These are phyloP conservation scores for Epichloe gansuensis DNA, from an alignment of 2,329 filamentous ascomycete genomes.

Conservation along the genomic window DNA sequence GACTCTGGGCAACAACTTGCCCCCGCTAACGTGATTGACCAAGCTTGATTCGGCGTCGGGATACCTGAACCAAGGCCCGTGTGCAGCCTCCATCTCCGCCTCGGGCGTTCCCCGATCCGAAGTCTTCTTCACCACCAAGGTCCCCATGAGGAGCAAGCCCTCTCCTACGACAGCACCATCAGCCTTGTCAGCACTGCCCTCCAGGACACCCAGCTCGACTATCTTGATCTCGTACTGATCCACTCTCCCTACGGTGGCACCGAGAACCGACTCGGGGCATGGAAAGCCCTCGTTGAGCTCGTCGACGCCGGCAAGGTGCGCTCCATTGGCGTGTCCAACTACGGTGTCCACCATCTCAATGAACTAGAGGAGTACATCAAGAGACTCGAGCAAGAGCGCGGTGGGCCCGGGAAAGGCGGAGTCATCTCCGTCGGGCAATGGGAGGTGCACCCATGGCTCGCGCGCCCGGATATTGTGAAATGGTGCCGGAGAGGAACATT, in stretches of 20 bases:
- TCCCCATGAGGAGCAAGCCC: conserved; percentile 28
- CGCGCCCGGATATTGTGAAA: conserved; percentile 62
- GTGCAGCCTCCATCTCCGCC: conserved; percentile 31
- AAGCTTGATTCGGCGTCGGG: conserved; percentile 41
- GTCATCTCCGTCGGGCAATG: conserved; percentile 76
- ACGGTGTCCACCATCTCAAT: conserved; percentile 49
- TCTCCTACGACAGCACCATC: conserved; percentile 52
- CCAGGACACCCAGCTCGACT: conserved; percentile 47
- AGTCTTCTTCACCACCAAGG: conserved; percentile 45
- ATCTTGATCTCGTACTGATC: conserved; percentile 55
- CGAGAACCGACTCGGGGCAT: conserved; percentile 43
- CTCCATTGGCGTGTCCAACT: conserved; percentile 53
- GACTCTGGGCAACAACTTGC: no score
- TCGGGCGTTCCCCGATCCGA: conserved; percentile 31
- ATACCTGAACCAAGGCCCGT: conserved; percentile 39
- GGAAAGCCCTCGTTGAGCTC: conserved; percentile 51
- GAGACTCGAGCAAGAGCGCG: conserved; percentile 48
- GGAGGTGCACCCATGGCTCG: conserved; percentile 83
- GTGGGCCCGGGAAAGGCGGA: conserved; percentile 53
- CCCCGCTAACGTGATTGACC: no score
- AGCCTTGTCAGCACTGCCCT: conserved; percentile 52
- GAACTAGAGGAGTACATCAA: conserved; percentile 47
- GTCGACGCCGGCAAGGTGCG: conserved; percentile 50
- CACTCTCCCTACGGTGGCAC: conserved; percentile 49
- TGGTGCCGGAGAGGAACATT: conserved; percentile 60